phyloP scores from a whole-genome alignment of 1,139 yeast genomes.

The Sugiyamaella castrensis region DNA sequence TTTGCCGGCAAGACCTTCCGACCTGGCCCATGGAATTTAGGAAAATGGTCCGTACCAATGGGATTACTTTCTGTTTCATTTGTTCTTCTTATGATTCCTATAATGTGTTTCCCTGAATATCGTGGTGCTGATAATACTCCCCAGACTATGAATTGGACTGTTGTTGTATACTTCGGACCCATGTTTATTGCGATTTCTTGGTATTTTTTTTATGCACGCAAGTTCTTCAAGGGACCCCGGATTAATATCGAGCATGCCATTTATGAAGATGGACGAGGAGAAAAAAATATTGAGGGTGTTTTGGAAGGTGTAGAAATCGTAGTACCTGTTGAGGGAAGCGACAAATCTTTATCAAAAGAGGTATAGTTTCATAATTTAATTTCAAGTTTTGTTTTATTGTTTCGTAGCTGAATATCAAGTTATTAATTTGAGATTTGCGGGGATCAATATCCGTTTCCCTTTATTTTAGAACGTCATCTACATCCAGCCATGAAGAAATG shows the following conservation, averaged over 20 bases:
- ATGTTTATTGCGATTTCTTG: conserved; percentile 52
- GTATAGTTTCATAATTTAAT: too few relatives aligned
- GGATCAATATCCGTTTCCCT: too few relatives aligned
- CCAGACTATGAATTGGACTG: conserved; percentile 67
- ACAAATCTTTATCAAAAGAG: too few relatives aligned
- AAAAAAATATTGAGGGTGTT: too few relatives aligned
- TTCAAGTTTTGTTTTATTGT: too few relatives aligned
- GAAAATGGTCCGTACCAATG: conserved; percentile 49
- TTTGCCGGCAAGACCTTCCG: conserved; percentile 53
- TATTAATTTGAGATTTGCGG: too few relatives aligned
- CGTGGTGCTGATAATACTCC: conserved; percentile 48
- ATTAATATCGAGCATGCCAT: conserved; percentile 46
- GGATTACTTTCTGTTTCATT: conserved; percentile 32
- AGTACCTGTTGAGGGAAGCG: too few relatives aligned
- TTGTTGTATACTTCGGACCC: conserved; percentile 64
- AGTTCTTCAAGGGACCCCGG: conserved; percentile 68
- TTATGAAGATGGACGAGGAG: too few relatives aligned
- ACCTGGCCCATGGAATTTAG: conserved; percentile 72
- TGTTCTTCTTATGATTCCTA: conserved; percentile 62
- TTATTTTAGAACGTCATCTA: too few relatives aligned
- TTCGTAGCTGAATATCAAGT: too few relatives aligned
- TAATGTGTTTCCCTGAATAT: conserved; percentile 56
- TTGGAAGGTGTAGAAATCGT: too few relatives aligned
- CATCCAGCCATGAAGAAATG: too few relatives aligned
- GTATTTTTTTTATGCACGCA: conserved; percentile 57